These are phyloP conservation scores for Vaccinium vitisidaea DNA, from an alignment of 148 eudicot species.

Conservation along the genomic window DNA sequence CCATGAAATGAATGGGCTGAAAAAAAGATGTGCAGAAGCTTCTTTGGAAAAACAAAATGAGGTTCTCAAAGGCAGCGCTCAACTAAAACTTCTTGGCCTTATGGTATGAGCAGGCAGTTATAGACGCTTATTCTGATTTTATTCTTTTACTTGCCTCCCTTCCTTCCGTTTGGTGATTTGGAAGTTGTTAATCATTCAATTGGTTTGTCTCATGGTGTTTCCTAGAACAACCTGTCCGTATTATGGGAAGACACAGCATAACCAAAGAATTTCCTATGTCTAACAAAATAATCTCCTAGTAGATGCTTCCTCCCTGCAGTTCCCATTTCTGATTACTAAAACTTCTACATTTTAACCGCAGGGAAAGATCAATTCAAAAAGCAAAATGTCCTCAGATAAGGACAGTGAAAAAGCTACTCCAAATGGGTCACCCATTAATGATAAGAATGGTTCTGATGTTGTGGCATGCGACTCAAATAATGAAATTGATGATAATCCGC, in stretches of 20 bases:
- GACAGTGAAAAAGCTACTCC: slow-evolving; percentile 33
- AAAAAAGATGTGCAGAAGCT: slow-evolving; percentile 89
- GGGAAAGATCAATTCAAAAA: slow-evolving; percentile 47
- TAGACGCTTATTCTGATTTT: not conserved
- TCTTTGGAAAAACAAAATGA: slow-evolving; percentile 94
- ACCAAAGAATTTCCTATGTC: not conserved
- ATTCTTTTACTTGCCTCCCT: not conserved
- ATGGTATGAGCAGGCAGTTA: slow-evolving; percentile 39
- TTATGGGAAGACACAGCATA: not conserved
- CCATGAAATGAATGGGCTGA: slow-evolving; percentile 65
- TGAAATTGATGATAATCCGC: slow-evolving; percentile 27
- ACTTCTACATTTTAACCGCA: slow-evolving; percentile 19
- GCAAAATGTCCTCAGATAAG: slow-evolving; percentile 35
- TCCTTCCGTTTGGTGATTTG: not conserved
- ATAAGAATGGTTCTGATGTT: slow-evolving; percentile 43
- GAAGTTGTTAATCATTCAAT: not conserved
- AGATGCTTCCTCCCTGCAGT: not conserved
- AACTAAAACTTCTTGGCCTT: slow-evolving; percentile 75
- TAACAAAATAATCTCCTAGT: not conserved
- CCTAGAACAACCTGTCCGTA: not conserved
- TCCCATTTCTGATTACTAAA: not conserved
- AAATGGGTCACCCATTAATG: slow-evolving; percentile 35
- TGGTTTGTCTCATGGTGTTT: not conserved
- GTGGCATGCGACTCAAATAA: slow-evolving; percentile 24
- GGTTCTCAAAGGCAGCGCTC: slow-evolving; percentile 70